Evolutionary conservation across 75 land plant species (phyloP).

Genomic region (Adiantum capillusveneris): DNA sequence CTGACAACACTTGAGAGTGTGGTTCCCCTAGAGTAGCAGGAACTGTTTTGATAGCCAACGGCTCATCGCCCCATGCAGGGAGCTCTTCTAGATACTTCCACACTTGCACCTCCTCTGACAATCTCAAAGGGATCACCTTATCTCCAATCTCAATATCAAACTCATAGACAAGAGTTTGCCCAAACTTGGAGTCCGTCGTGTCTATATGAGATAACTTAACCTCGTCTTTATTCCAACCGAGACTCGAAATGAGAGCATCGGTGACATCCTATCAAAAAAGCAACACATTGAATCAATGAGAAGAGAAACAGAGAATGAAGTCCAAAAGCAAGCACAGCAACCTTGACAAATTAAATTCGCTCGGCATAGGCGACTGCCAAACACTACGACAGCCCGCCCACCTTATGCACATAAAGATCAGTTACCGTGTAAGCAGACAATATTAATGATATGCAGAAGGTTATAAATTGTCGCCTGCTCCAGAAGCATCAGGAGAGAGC

Average conservation of each 20-base stretch:
- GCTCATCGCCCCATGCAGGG: constrained; percentile 14
- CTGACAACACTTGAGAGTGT: constrained; percentile 18
- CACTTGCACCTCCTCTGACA: constrained; percentile 71
- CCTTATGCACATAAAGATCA: background rate
- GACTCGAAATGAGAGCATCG: constrained; percentile 51
- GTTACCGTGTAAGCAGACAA: background rate
- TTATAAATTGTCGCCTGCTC: too few relatives aligned
- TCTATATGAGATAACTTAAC: constrained; percentile 57
- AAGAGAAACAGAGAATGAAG: background rate
- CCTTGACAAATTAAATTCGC: background rate
- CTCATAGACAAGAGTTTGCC: constrained; percentile 78
- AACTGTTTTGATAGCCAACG: constrained; percentile 10
- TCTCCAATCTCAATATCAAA: constrained; percentile 79
- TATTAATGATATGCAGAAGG: background rate
- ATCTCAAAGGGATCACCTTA: constrained; percentile 54
- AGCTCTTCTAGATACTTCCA: constrained; percentile 66
- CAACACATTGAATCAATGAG: too few relatives aligned
- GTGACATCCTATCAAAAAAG: constrained; percentile 49
- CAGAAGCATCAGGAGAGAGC: too few relatives aligned
- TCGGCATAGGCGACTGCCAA: background rate
- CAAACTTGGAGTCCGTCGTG: constrained; percentile 58
- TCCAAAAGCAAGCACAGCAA: background rate
- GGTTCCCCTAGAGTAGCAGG: constrained; percentile 16
- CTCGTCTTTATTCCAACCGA: constrained; percentile 60
- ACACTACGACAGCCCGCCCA: background rate